Base-by-base conservation (phyloP, 1,139 yeast species). In the Suhomyces taliae region DNA sequence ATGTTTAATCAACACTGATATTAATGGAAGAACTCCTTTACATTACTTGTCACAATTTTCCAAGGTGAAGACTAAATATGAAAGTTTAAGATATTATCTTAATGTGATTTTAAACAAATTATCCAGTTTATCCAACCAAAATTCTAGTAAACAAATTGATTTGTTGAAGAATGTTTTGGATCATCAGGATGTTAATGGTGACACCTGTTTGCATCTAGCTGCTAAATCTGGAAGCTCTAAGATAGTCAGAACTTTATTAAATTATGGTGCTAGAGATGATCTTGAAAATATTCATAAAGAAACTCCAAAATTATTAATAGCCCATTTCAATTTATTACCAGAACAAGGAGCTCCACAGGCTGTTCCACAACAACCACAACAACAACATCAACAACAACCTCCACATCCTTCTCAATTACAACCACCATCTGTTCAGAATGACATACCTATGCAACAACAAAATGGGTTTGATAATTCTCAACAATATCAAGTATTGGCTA, bases 1-100 rank as follows among this genome's bases (percentile, higher is more conserved):
- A 47, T 89, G 91, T 58, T 66, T 86, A 41, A 81, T 84, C 38
- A 83, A 85, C 44, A 87, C 93, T 4, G 95, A 87, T 64, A 74
- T 76, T 31, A 82, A 81, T 58, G 88, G 89, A 12, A 71, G 91
- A 53, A 81, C 90, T 1, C 91, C 91, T 2, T 63, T 86, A 48
- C 95, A 87, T 65, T 85, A 87, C 57, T 64, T 87, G 44, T 81
- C 86, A 59, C 90, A 85, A 56, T 71, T 82, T 56, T 67, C 82
- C 34, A 78, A 82, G 37, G 76, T 76, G 32, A 68, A 72, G 47
- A 70, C 83, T 4, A 59, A 85, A 72, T 63, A 65, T 43, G 77
- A 72, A 27, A 72, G 78, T 41, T 67, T 74, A 44, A 56, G 66
- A 39, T 74, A 74, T 48, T 76, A 76, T 51, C 55, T 74, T 47